Evolutionary conservation across 2,329 filamentous ascomycete species (phyloP), one percentile per base, ranked within the genome.

Genomic region (Ceratocystis eucalypticola): DNA sequence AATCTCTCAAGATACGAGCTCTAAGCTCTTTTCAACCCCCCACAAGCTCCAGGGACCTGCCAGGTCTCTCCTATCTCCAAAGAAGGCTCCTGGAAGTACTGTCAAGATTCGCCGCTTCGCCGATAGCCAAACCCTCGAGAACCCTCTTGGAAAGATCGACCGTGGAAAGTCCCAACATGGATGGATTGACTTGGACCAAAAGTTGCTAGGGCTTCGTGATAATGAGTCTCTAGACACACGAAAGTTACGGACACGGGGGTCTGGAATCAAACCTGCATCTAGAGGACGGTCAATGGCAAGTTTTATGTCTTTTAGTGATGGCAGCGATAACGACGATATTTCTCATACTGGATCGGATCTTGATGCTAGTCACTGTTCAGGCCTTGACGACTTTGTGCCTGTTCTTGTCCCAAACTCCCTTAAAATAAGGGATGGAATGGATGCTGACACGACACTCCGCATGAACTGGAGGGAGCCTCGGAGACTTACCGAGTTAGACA

Each of bases 31-130:
- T 50, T 28, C 70, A 41, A 63, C 64, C 17, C 53, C 53, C 8
- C 20, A n/a, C 6, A 57, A 44, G 28, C 30, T 62, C 1, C 53
- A 71, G 66, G 33, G 71, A 64, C 64, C n/a, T 25, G 20, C 70
- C 68, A 70, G 69, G 66, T 53, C 66, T 1, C 68, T 75, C 5
- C 50, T 68, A 5, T 76, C 75, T 3, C 73, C 75, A 1, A 72
- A 68, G 48, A 77, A 76, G 68, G 69, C 68, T 17, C 69, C 70
- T 5, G 65, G 64, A 33, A 66, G 59, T 33, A 64, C 67, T 28
- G 53, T 66, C 37, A 68, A 68, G 53, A 44, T 68, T 25, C 65
- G 65, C 15, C 61, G 67, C 12, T 46, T 68, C 22, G 65, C 65
- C n/a, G 65, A 65, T 20, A 65, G 33, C 55, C 55, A 68, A n/a